Evolutionary conservation across 768 basidiomycete species (phyloP).

Genomic region (Rhodotorula taiwanensis): DNA sequence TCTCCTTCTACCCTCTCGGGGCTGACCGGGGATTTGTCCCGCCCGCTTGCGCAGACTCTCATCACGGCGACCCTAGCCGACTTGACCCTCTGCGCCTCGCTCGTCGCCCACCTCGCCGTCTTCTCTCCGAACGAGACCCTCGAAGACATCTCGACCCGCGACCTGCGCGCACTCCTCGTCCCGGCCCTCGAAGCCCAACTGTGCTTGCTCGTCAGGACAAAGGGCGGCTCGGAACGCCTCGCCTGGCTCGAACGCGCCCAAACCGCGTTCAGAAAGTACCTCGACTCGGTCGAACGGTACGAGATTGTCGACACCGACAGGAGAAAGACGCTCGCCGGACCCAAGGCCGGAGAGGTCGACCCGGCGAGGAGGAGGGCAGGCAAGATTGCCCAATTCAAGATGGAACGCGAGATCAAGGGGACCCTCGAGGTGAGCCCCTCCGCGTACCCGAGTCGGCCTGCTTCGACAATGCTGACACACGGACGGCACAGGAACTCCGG

Average conservation of each 20-base stretch:
- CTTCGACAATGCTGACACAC: neutral
- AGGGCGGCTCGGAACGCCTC: constrained; percentile 57
- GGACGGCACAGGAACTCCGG: constrained; percentile 14
- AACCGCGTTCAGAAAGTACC: constrained; percentile 35
- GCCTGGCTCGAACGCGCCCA: constrained; percentile 51
- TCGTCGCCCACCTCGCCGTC: constrained; percentile 58
- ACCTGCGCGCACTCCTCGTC: constrained; percentile 68
- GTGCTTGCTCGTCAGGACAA: constrained; percentile 56
- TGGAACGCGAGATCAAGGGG: constrained; percentile 58
- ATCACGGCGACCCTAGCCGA: constrained; percentile 55
- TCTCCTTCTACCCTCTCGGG: neutral
- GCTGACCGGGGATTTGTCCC: neutral
- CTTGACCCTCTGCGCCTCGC: constrained; percentile 53
- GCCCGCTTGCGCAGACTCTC: constrained; percentile 51
- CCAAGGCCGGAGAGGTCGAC: constrained; percentile 49
- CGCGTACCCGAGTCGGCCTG: too few relatives aligned
- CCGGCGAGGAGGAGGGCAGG: constrained; percentile 66
- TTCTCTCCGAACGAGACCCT: constrained; percentile 78
- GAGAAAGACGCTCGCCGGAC: constrained; percentile 42
- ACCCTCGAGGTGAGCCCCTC: constrained; percentile 57
- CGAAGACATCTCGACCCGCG: constrained; percentile 70
- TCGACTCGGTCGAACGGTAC: constrained; percentile 52
- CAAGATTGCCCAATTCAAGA: constrained; percentile 84
- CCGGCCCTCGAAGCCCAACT: constrained; percentile 64
- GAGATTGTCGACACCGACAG: constrained; percentile 60